These are phyloP conservation scores for Isabelozyma heimii DNA, from an alignment of 805 yeast genomes.

Conservation along the genomic window DNA sequence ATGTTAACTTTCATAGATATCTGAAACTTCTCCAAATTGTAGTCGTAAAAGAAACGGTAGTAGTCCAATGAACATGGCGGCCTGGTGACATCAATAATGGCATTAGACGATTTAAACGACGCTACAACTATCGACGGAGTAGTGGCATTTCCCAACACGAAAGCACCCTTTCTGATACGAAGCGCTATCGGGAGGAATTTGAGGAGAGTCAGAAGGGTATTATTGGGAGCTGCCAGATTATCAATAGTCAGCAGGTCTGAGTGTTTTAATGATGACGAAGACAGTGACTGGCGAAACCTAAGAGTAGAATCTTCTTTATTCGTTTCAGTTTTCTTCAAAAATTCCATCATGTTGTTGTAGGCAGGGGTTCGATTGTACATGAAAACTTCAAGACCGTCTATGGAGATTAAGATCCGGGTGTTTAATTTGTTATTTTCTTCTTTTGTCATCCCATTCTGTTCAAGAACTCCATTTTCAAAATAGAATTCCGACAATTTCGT, in stretches of 20 bases:
- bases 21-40: conserved; percentile 52
- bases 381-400: conserved; percentile 82
- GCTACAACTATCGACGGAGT: conserved; percentile 72
- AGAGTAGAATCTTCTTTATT: conserved; percentile 4
- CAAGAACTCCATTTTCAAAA: conserved; percentile 11
- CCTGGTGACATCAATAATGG: conserved; percentile 53
- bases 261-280: background rate
- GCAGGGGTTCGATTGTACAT: conserved; percentile 77
- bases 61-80: conserved; percentile 51
- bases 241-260: background rate
- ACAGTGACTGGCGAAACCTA: background rate
- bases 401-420: conserved; percentile 51
- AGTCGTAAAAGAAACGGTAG: conserved; percentile 45
- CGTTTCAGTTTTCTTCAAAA: conserved; percentile 20
- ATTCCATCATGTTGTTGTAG: conserved; percentile 60
- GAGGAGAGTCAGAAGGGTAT: conserved; percentile 17
- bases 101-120: conserved; percentile 54
- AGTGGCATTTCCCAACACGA: conserved; percentile 75
- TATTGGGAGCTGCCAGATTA: background rate
- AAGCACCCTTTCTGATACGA: conserved; percentile 60
- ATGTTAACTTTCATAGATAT: conserved; percentile 69
- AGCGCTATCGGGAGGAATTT: conserved; percentile 61
- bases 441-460: conserved; percentile 8
- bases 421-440: conserved; percentile 50
- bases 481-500: conserved; percentile 39